Evolutionary conservation across 2,329 filamentous ascomycete species (phyloP).

Genomic region (Fusarium guadeloupense): DNA sequence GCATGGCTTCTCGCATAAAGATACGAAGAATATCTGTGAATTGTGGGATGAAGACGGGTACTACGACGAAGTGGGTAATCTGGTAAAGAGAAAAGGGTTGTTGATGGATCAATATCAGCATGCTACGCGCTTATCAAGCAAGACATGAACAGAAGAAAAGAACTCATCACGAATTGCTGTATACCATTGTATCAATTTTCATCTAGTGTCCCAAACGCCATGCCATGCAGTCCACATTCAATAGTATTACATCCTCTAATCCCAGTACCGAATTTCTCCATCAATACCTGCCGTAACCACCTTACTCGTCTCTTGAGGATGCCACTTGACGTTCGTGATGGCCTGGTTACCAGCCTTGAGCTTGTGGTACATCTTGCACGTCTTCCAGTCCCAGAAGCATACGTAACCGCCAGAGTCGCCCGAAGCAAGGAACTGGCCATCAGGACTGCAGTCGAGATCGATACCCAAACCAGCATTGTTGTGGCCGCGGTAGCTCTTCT

Average conservation of each 20-base stretch:
- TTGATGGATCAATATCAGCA: constrained; percentile 29
- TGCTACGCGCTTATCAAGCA: neutral
- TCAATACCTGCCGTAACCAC: constrained; percentile 90
- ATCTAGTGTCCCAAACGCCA: constrained; percentile 36
- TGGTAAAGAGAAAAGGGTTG: neutral
- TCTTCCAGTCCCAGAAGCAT: constrained; percentile 99
- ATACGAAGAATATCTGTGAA: neutral
- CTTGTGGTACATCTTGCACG: constrained; percentile 98
- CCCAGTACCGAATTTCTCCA: constrained; percentile 91
- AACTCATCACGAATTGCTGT: neutral
- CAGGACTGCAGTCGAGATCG: constrained; percentile 86
- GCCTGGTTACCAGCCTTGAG: constrained; percentile 84
- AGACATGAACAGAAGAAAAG: neutral
- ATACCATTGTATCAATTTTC: constrained; percentile 11
- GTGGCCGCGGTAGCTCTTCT: constrained; percentile 95
- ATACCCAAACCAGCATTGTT: constrained; percentile 95
- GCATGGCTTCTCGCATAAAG: constrained; percentile 24
- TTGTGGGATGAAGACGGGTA: neutral
- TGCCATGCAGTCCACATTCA: constrained; percentile 35
- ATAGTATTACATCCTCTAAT: constrained; percentile 60
- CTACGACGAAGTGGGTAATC: constrained; percentile 13
- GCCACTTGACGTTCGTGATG: constrained; percentile 90
- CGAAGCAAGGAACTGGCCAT: constrained; percentile 88
- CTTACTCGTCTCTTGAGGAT: constrained; percentile 97
- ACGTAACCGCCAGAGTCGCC: constrained; percentile 90